phyloP scores from a whole-genome alignment of 2,329 filamentous ascomycete genomes.

The Aspergillus pseudoglaucus region DNA sequence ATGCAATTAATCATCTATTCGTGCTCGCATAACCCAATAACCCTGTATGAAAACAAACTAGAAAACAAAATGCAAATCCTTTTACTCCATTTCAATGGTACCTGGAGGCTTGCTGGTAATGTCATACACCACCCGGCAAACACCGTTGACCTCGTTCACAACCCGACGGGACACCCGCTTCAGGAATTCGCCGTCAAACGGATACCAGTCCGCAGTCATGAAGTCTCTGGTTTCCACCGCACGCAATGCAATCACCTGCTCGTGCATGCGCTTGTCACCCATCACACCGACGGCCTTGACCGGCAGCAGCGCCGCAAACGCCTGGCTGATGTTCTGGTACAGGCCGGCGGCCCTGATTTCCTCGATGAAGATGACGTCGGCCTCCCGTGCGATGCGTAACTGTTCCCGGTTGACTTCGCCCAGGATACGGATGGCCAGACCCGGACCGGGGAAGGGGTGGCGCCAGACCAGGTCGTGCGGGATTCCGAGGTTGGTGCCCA shows the following conservation, averaged over 20 bases:
- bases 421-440: constrained; percentile 71
- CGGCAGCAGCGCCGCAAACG: constrained; percentile 62
- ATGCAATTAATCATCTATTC: background rate
- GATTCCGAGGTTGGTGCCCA: constrained; percentile 66
- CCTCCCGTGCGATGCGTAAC: constrained; percentile 61
- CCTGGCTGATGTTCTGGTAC: constrained; percentile 58
- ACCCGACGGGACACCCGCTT: constrained; percentile 61
- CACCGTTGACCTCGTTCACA: constrained; percentile 66
- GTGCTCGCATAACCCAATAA: background rate
- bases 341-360: constrained; percentile 41
- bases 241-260: constrained; percentile 55
- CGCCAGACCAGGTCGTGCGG: constrained; percentile 69
- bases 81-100: constrained; percentile 69
- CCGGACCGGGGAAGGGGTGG: constrained; percentile 61
- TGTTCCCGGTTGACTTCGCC: constrained; percentile 77
- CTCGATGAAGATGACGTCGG: constrained; percentile 42
- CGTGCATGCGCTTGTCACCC: constrained; percentile 63
- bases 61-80: background rate
- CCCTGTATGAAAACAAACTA: background rate
- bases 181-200: constrained; percentile 60
- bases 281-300: constrained; percentile 53
- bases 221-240: constrained; percentile 61
- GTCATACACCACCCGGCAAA: constrained; percentile 24
- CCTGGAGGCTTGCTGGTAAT: constrained; percentile 62
- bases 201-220: constrained; percentile 68